Base-by-base conservation (phyloP, 2,329 filamentous ascomycete species). In the Pseudocercospora eumusae region DNA sequence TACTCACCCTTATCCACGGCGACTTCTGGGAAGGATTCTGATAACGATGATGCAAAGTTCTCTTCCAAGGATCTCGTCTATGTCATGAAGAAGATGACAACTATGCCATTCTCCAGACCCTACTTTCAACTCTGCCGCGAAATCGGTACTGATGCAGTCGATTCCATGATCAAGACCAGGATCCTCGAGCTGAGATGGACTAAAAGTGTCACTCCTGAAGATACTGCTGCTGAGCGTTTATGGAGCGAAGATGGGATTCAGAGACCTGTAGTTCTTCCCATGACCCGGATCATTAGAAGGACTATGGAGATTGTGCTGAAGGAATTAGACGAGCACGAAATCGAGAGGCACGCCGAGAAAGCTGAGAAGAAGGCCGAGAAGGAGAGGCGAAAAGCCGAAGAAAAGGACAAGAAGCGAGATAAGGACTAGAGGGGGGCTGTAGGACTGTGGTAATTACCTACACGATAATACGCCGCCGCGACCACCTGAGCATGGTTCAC, bases 101-200 rank as follows among this genome's bases (percentile, higher is more conserved):
- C 57, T 21, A 47, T 56, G 27, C 64, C 63, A 4, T 65, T 61
- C n/a, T 65, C 64, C 10, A 40, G 65, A 25, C 64, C 64, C 5
- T 66, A 66, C 49, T 66, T 66, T 25, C 58, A 64, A 28, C 56
- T 66, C 5, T 66, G 64, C 53, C 42, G 58, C 11, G 64, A 66
- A 18, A 61, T 66, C 56, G 64, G 64, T 23, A 66, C 63, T 4
- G 56, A 55, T 9, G 60, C 64, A 53, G 61, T 63, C 1, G 63
- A 66, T 25, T 61, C 60, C 11, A 66, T 66, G 63, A 63, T 66
- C 31, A 65, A 66, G 53, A 64, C 64, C 25, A 57, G 64, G 42
- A 64, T 66, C 3, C 53, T 66, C 18, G 64, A 66, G n/a, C 40
- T 66, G 45, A 50, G 64, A 15, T 66, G 64, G 64, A 66, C 63